Evolutionary conservation across 192 early-diverging fungal genomes (phyloP).

Genomic region (Umbelopsis ramanniana): DNA sequence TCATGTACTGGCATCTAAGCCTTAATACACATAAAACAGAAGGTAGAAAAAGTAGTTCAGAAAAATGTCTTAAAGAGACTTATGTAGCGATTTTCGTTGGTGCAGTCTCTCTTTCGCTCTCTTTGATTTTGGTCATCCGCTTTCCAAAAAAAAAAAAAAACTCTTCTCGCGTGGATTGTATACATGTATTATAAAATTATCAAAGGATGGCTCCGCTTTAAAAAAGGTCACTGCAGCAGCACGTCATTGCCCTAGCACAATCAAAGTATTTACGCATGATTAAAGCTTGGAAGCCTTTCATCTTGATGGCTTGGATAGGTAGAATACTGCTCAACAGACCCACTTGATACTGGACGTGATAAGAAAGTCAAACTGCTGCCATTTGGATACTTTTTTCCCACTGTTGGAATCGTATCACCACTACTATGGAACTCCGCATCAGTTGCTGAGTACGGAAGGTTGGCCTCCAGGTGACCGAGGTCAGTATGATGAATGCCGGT

Average conservation of each 20-base stretch:
- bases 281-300: not conserved
- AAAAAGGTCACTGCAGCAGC: not conserved
- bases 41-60: no score
- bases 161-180: conserved; percentile 12
- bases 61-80: no score
- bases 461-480: not conserved
- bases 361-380: not conserved
- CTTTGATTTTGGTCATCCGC: not conserved
- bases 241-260: no score
- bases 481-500: not conserved
- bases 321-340: not conserved
- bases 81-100: no score
- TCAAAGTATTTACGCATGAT: not conserved
- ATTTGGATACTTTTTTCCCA: conserved; percentile 13
- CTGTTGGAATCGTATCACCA: conserved; percentile 11
- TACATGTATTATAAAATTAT: conserved; percentile 10
- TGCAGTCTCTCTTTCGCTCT: no score
- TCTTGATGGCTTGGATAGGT: not conserved
- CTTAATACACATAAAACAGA: not conserved
- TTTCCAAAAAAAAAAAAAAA: conserved; percentile 4
- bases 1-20: not conserved
- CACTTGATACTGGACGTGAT: not conserved
- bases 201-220: not conserved
- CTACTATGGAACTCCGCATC: conserved; percentile 11
- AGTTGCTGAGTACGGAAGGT: not conserved